These are phyloP conservation scores for Komagataea norvegica DNA, from an alignment of 1,139 yeast species.

Conservation along the genomic window DNA sequence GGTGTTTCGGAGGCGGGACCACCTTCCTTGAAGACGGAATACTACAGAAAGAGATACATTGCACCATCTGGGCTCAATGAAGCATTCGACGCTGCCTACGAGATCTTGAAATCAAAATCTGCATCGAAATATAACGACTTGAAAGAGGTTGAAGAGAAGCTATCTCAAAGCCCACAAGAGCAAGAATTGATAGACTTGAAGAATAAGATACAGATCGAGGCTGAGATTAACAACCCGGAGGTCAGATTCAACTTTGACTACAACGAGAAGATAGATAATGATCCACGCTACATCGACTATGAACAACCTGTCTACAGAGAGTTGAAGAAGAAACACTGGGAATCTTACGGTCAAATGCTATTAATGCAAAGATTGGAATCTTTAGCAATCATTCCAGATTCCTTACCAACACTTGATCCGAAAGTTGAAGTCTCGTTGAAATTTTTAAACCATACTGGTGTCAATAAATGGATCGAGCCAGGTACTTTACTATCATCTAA, in stretches of 20 bases:
- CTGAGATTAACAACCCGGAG: conserved; percentile 77
- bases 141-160: conserved; percentile 11
- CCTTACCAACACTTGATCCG: conserved; percentile 87
- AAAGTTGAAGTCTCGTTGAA: conserved; percentile 67
- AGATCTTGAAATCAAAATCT: conserved; percentile 48
- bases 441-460: conserved; percentile 64
- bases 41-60: conserved; percentile 49
- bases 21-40: conserved; percentile 27
- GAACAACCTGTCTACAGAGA: conserved; percentile 75
- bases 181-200: conserved; percentile 30
- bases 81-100: conserved; percentile 66
- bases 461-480: conserved; percentile 69
- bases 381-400: conserved; percentile 84
- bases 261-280: conserved; percentile 33
- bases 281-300: conserved; percentile 52
- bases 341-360: conserved; percentile 58
- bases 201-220: conserved; percentile 37
- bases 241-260: conserved; percentile 62
- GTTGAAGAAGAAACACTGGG: conserved; percentile 68
- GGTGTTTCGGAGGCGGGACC: conserved; percentile 25
- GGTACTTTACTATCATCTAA: conserved; percentile 71
- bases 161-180: conserved; percentile 12
- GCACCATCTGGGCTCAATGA: conserved; percentile 69
- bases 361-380: conserved; percentile 89
- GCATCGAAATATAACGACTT: conserved; percentile 24